Percentiles rank a stretch among this genome's conserved stretches.
phyloP scores from a whole-genome alignment of 2,329 filamentous ascomycete genomes.

The Tolypocladium ovalisporum region DNA sequence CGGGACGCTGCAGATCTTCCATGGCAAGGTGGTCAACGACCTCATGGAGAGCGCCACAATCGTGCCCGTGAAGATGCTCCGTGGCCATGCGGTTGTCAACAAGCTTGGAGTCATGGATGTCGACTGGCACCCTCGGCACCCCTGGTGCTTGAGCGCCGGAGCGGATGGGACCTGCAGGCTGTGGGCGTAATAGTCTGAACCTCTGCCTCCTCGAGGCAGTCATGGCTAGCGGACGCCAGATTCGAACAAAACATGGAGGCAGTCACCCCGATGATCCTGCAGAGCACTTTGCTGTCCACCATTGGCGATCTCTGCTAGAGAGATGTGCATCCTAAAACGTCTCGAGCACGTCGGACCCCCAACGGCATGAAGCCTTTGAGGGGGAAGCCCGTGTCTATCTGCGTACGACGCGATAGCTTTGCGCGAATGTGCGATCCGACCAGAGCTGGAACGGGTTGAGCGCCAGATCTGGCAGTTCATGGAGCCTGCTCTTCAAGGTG shows the following conservation, averaged over 20 bases:
- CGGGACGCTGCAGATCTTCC: conserved; percentile 89
- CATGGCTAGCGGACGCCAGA: background rate
- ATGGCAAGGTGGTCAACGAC: conserved; percentile 89
- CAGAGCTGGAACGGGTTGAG: background rate
- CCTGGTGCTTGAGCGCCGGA: conserved; percentile 89
- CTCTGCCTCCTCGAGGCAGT: too few relatives aligned
- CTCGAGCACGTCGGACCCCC: background rate
- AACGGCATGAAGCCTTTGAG: background rate
- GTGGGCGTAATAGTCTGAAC: conserved; percentile 51
- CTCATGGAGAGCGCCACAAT: conserved; percentile 95
- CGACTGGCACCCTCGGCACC: conserved; percentile 90
- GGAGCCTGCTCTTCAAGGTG: background rate
- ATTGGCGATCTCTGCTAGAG: background rate
- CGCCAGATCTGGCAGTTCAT: background rate
- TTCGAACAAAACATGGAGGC: too few relatives aligned
- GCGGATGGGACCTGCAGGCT: conserved; percentile 87
- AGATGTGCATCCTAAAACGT: too few relatives aligned
- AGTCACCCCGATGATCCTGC: too few relatives aligned
- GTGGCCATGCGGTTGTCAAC: conserved; percentile 76
- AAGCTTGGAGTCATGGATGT: conserved; percentile 86
- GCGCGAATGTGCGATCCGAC: background rate
- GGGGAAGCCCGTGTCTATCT: background rate
- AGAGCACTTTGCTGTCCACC: background rate
- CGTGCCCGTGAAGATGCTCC: conserved; percentile 88
- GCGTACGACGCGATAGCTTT: background rate